Evolutionary conservation across 805 yeast species (phyloP).

Genomic region (Barnettozyma populi): DNA sequence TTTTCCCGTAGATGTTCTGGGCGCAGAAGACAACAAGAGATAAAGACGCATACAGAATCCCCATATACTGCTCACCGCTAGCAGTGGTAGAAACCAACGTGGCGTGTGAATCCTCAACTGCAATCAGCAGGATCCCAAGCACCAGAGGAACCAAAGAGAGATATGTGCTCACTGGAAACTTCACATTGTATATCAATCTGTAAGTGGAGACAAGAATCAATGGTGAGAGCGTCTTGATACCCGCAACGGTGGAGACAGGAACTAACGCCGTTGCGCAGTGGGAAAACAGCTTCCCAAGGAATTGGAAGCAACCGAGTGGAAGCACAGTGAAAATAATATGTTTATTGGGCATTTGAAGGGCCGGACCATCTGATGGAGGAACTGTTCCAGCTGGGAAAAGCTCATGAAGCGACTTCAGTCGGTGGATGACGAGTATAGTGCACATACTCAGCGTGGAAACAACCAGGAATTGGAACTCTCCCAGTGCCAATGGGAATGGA

Average conservation of each 20-base stretch:
- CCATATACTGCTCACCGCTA: constrained; percentile 42
- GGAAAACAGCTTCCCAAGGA: constrained; percentile 56
- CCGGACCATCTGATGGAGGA: constrained; percentile 30
- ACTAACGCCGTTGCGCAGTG: constrained; percentile 61
- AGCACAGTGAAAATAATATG: constrained; percentile 44
- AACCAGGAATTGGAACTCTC: constrained; percentile 56
- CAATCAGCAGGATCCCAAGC: constrained; percentile 43
- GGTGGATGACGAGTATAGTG: constrained; percentile 32
- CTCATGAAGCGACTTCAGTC: constrained; percentile 26
- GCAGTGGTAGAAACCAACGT: constrained; percentile 34
- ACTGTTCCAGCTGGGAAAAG: constrained; percentile 52
- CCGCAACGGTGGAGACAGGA: constrained; percentile 65
- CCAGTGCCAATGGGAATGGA: constrained; percentile 57
- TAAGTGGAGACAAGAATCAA: constrained; percentile 54
- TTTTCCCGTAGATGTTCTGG: constrained; percentile 84
- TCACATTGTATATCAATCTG: constrained; percentile 42
- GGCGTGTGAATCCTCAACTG: constrained; percentile 27
- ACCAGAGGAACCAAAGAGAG: constrained; percentile 47
- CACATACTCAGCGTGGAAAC: constrained; percentile 39
- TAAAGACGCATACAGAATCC: constrained; percentile 61
- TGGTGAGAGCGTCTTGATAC: constrained; percentile 65
- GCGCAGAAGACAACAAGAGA: constrained; percentile 75
- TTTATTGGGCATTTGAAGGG: constrained; percentile 30
- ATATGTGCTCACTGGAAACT: constrained; percentile 45
- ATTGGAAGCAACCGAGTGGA: constrained; percentile 64